Evolutionary conservation across 441 rosid genomes (phyloP), one percentile per base, ranked within the genome.

Genomic region (Pelargonium fulgidum): DNA sequence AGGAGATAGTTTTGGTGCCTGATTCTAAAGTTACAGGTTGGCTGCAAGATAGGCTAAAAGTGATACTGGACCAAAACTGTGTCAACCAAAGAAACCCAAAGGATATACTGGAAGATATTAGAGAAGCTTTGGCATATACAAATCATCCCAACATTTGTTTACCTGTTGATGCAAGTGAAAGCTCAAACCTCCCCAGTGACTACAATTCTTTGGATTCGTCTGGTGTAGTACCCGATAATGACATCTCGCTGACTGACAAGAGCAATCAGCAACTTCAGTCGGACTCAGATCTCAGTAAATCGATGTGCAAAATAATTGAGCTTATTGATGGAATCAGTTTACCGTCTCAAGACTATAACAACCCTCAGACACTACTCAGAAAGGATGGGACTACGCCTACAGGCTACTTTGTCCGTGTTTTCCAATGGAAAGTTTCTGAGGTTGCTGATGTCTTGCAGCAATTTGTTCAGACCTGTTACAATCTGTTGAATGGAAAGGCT

Each of bases 351-450:
- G 65, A 14, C 33, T 39, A 50, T 66, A 24, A 22, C 14, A 29
- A 26, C 8, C 11, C 68, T 41, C 64, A 90, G 58, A 69, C 68
- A 11, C 68, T 70, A 56, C 63, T 11, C 56, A 7, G 65, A 82
- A 36, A 80, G 63, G 42, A 36, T 82, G 62, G 88, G 80, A 73
- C 48, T 44, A 67, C 77, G 62, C 78, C 84, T 59, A 76, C 85
- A 45, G 92, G 84, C 36, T 90, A 86, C 78, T 74, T 77, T 52
- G 85, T 85, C 75, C 91, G 85, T 16, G 89, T 87, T 70, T 83
- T 92, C 82, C 96, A 92, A 73, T 86, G 96, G 96, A 85, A 87
- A 77, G 79, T 80, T 59, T 83, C 91, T 64, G 99, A 93, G 78
- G 82, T 93, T 13, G 66, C 77, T 42, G 74, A 66, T 66, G 78